Base-by-base conservation (phyloP, 164 flowering plant genomes). In the Platanus orientalis region DNA sequence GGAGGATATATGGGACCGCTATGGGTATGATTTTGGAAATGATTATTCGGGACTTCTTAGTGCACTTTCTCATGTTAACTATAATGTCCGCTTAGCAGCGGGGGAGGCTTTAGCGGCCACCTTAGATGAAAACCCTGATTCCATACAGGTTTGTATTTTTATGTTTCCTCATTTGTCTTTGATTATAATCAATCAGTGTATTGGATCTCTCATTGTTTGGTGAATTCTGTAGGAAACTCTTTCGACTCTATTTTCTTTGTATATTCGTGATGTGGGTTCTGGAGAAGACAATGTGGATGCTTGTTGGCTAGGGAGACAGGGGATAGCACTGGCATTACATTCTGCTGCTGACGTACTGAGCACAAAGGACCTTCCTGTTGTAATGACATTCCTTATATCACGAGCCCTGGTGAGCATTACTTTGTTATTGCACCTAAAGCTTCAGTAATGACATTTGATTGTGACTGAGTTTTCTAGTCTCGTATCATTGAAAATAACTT, bases 291-390 rank as follows among this genome's bases (percentile, higher is more conserved):
- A 54, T 64, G 57, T 82, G 61, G 98, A 92, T 80, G 69, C 88
- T 69, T 78, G 85, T 49, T 92, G 98, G 98, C 66, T 92, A 32
- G 95, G 98, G 24, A 79, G 99, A 69, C 99, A 95, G 72, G 99
- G 99, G 27, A 79, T 90, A 54, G 97, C 98, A 4, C 68, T 92
- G 78, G 95, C 97, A 30, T 80, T 95, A 63, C 85, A 83, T 74
- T 79, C 92, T 68, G 85, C 86, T 23, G 99, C 99, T 69, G 99
- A 95, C 69, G 86, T 95, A 20, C 76, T 95, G 61, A 84, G 97
- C 66, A 84, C 97, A 27, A 95, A 88, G 75, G 99, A 95, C 64
- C 98, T 95, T 78, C 99, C 97, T 75, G 91, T 90, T 75, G 96
- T 92, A 28, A 87, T 95, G 87, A 95, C 99, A 54, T 95, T 95